Evolutionary conservation across 148 eudicot species (phyloP).

Genomic region (Dysphania ambrosioides): DNA sequence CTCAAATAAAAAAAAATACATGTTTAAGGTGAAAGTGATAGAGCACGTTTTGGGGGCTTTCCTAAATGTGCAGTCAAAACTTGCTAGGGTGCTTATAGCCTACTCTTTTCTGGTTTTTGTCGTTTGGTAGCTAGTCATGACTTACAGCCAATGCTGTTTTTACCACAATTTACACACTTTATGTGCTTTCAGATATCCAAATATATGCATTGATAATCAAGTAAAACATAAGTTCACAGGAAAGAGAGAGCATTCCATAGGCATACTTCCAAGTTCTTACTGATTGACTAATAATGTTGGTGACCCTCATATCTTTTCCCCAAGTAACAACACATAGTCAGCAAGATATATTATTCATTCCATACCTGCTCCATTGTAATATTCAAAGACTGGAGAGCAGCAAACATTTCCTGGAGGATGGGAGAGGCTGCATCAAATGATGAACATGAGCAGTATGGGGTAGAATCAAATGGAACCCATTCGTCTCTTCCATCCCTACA

Average conservation of each 20-base stretch:
- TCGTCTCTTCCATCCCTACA: slow-evolving; percentile 78
- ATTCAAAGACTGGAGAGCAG: slow-evolving; percentile 60
- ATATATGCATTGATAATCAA: neutral
- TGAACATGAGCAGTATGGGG: slow-evolving; percentile 77
- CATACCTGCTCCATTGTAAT: slow-evolving; percentile 88
- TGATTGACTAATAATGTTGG: neutral
- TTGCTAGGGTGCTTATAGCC: too few relatives aligned
- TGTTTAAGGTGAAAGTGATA: neutral
- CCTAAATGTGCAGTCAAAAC: too few relatives aligned
- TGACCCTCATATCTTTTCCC: slow-evolving; percentile 2
- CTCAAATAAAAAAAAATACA: neutral
- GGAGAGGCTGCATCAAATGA: slow-evolving; percentile 86
- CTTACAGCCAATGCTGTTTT: too few relatives aligned
- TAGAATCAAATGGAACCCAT: slow-evolving; percentile 75
- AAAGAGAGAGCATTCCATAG: neutral
- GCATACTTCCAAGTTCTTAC: neutral
- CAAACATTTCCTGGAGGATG: slow-evolving; percentile 53
- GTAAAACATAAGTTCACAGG: neutral
- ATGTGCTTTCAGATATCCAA: neutral
- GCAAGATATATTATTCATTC: neutral
- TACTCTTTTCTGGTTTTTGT: too few relatives aligned
- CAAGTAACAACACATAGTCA: slow-evolving; percentile 3
- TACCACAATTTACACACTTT: neutral
- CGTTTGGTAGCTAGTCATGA: too few relatives aligned
- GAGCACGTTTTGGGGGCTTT: neutral